Evolutionary conservation across 768 basidiomycete genomes (phyloP).

Genomic region (Russula foetens): DNA sequence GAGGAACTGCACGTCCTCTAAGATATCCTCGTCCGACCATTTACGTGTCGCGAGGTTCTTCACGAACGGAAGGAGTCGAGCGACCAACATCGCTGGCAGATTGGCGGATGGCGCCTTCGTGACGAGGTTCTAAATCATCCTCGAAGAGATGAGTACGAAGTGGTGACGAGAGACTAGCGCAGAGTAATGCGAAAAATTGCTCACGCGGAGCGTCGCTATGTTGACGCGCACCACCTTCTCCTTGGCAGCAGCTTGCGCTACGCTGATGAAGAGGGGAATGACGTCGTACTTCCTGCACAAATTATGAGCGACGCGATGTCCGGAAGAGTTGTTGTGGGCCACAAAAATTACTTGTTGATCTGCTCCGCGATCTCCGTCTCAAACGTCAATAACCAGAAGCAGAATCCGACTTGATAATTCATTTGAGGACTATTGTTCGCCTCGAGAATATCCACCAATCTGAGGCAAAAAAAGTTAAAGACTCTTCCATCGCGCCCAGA

Average conservation of each 20-base stretch:
- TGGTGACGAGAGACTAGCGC: not conserved
- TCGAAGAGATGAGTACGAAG: not conserved
- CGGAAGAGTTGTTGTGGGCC: not conserved
- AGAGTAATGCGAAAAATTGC: conserved; percentile 4
- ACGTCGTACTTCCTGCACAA: conserved; percentile 76
- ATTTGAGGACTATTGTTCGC: conserved; percentile 83
- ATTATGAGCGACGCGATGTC: not conserved
- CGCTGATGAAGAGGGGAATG: conserved; percentile 72
- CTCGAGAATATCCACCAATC: conserved; percentile 77
- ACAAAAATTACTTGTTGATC: conserved; percentile 68
- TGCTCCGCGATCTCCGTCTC: conserved; percentile 78
- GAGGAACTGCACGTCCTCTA: conserved; percentile 86
- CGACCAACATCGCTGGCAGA: conserved; percentile 87
- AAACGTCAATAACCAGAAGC: conserved; percentile 91
- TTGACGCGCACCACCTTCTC: conserved; percentile 96
- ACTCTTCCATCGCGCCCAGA: not conserved
- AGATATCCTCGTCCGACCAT: conserved; percentile 91
- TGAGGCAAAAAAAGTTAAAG: conserved; percentile 26
- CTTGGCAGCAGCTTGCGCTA: conserved; percentile 86
- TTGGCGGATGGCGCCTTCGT: conserved; percentile 81
- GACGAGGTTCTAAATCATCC: conserved; percentile 68
- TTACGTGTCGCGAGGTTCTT: conserved; percentile 80
- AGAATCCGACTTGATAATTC: conserved; percentile 90
- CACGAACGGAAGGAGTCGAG: conserved; percentile 76
- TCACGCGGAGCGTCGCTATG: conserved; percentile 82